Percentiles rank a stretch among this genome's conserved stretches.
phyloP scores from a whole-genome alignment of 2,329 filamentous ascomycete species.

The Pseudogymnoascus verrucosus region DNA sequence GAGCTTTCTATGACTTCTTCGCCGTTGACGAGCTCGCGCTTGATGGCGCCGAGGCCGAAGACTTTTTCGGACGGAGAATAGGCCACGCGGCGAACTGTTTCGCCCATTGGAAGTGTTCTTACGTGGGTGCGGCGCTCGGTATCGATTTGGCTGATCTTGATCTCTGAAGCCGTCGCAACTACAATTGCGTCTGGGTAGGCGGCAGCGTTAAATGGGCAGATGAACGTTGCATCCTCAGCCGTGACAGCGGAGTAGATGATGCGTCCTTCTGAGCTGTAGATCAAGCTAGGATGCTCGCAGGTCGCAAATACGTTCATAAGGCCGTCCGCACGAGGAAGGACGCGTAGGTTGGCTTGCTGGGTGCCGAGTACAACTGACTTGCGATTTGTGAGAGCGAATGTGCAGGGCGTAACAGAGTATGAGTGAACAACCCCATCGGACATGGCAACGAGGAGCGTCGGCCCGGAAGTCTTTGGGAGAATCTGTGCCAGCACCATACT shows the following conservation, averaged over 20 bases:
- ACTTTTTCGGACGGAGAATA: conserved; percentile 73
- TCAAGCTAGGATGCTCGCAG: conserved; percentile 87
- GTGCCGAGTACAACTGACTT: conserved; percentile 82
- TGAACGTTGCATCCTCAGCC: conserved; percentile 71
- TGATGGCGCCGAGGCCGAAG: conserved; percentile 82
- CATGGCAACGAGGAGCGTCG: conserved; percentile 81
- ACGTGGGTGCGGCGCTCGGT: conserved; percentile 83
- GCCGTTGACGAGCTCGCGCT: conserved; percentile 60
- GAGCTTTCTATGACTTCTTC: conserved; percentile 70
- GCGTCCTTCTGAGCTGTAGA: conserved; percentile 80
- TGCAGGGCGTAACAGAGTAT: conserved; percentile 58
- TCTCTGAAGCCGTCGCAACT: conserved; percentile 65
- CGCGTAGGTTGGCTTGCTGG: conserved; percentile 72
- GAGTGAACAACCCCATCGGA: conserved; percentile 87
- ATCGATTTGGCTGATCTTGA: conserved; percentile 77
- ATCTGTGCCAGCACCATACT: conserved; percentile 75
- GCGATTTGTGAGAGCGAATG: conserved; percentile 58
- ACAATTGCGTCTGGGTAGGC: conserved; percentile 76
- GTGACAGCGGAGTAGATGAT: conserved; percentile 92
- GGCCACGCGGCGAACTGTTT: conserved; percentile 79
- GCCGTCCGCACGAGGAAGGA: conserved; percentile 58
- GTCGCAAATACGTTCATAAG: conserved; percentile 82
- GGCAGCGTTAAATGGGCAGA: conserved; percentile 74
- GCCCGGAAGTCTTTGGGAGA: conserved; percentile 52
- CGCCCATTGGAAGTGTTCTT: conserved; percentile 65